Evolutionary conservation across 2,329 filamentous ascomycete genomes (phyloP).

Genomic region (Fusarium agapanthi): DNA sequence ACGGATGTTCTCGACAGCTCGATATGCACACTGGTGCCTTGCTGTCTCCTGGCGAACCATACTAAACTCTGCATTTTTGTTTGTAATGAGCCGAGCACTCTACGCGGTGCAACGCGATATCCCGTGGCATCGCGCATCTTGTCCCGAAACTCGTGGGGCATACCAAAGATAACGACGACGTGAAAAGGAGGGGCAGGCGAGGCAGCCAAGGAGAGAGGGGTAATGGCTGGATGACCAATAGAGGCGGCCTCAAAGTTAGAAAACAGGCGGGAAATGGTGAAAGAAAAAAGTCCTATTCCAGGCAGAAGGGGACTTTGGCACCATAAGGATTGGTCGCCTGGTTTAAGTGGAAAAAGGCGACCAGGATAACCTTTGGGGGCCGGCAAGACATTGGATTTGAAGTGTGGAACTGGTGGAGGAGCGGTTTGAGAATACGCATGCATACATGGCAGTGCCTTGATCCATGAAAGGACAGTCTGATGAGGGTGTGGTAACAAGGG

Average conservation of each 20-base stretch:
- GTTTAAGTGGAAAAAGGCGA: constrained; percentile 18
- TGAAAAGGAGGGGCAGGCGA: constrained; percentile 23
- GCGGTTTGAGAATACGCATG: constrained; percentile 19
- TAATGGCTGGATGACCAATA: constrained; percentile 9
- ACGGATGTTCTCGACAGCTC: not conserved
- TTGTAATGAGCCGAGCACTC: not conserved
- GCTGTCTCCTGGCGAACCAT: constrained; percentile 15
- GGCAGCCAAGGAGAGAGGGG: constrained; percentile 27
- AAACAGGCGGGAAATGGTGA: constrained; percentile 13
- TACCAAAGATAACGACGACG: constrained; percentile 9
- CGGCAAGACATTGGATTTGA: not conserved
- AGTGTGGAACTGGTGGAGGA: constrained; percentile 26
- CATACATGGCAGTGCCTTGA: constrained; percentile 21
- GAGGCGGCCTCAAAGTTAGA: constrained; percentile 19
- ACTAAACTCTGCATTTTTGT: not conserved
- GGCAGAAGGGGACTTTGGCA: constrained; percentile 32
- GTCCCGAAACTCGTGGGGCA: constrained; percentile 11
- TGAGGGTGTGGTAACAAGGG: constrained; percentile 12
- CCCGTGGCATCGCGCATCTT: constrained; percentile 30
- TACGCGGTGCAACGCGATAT: constrained; percentile 31
- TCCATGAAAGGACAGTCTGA: not conserved
- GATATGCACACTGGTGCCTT: constrained; percentile 17
- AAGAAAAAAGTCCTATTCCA: constrained; percentile 33
- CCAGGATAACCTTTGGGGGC: constrained; percentile 22
- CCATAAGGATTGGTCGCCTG: constrained; percentile 26